Evolutionary conservation across 495 filamentous ascomycete species (phyloP), one percentile per base, ranked within the genome.

Genomic region (Podospora pseudoanserina): DNA sequence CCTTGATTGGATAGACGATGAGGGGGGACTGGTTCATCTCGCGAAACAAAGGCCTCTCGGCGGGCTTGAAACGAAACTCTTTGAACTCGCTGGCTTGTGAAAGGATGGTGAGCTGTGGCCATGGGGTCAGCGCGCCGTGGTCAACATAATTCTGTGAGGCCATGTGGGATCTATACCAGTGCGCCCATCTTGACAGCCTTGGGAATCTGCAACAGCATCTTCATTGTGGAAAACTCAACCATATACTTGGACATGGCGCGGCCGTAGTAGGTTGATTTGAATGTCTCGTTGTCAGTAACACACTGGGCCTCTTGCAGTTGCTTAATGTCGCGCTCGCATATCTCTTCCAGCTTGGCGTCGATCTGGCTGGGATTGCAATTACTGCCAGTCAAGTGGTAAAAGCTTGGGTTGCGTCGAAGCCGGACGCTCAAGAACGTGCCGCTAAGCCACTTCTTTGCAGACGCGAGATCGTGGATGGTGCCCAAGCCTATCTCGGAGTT

Each of bases 181-280:
- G 92, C 84, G 39, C 88, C 87, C 26, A 92, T 80, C 5, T 83
- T 84, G 1, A 88, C 85, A 20, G 85, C 85, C 6, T 78, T 75
- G 27, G 86, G 83, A 64, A 99, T 79, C 2, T 80, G 80, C 26
- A 97, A 76, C 3, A 97, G 76, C 2, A 82, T 77, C 72, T 89
- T 91, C 93, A 98, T 98, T 0, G 94, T 97, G 57, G 90, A 85
- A 71, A 96, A 96, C n/a, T 88, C 87, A 2, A 99, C 81, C 80
- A 93, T 97, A 75, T 97, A 97, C 64, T 88, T 89, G 53, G 95
- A 92, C 95, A 99, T 99, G 1, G 92, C 91, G 65, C 92, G 84
- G 1, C 95, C 95, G 72, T 90, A 93, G 64, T 89, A 86, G 2
- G 93, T 96, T 32, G 88, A 89, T 61, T 79, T 82, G 53, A 97